Base-by-base conservation (phyloP, 441 rosid genomes). In the Pelargonium cotyledonis region DNA sequence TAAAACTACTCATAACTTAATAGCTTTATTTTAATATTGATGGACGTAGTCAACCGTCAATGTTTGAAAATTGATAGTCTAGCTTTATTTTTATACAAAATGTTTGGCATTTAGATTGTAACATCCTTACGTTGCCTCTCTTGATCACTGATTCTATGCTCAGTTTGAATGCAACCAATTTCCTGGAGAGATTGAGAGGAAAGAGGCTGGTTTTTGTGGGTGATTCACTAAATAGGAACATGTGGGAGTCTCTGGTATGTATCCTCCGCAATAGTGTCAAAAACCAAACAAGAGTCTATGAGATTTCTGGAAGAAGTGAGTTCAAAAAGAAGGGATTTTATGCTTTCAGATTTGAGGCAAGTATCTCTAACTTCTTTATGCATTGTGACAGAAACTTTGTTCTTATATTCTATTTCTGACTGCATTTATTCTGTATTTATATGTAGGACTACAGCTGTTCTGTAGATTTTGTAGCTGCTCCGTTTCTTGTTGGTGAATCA, bases 221-320 rank as follows among this genome's bases (percentile, higher is more conserved):
- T 8, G 89, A 88, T 74, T 88, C 93, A 0, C 77, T 86, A 47
- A 88, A 83, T 76, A 35, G 90, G 67, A 88, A 88, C 80, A 84
- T 88, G 90, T 88, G 93, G 93, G 90, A 88, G 66, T 88, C 93
- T 58, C 81, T 88, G 65, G 88, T 88, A 70, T 88, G 90, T 68
- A 81, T 88, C 49, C 89, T 88, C 68, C 75, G 83, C 41, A 73
- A 78, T 65, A 80, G 86, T 63, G 60, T 84, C 74, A 70, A 68
- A 69, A 72, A 83, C 76, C 83, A 83, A 85, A 80, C 77, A 73
- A 77, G 80, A 69, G 88, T 88, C 5, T 79, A 78, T 14, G 90
- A 88, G 80, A 81, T 83, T 31, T 86, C 90, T 0, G 89, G 90
- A 43, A 78, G 79, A 71, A 80, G 74, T 0, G 86, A 84, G 63